These are phyloP conservation scores for Naganishia albida DNA, from an alignment of 1,284 basidiomycete species.

Conservation along the genomic window DNA sequence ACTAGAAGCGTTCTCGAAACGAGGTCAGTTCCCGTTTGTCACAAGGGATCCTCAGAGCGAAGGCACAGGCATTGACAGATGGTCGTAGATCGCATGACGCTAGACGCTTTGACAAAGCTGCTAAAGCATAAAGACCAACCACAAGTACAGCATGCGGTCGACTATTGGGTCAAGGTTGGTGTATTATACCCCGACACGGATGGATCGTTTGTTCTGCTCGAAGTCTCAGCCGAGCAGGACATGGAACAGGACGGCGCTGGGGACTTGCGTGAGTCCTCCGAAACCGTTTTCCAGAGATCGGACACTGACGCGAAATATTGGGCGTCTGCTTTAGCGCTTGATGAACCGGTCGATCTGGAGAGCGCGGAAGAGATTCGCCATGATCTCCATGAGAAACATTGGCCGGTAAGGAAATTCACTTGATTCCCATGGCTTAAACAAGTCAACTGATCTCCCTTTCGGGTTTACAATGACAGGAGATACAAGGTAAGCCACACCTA, in stretches of 20 bases:
- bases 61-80: background rate
- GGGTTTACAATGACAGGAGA: constrained; percentile 17
- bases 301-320: background rate
- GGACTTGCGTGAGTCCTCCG: background rate
- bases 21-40: constrained; percentile 57
- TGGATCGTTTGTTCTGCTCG: constrained; percentile 55
- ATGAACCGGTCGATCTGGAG: constrained; percentile 27
- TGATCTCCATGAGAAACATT: constrained; percentile 66
- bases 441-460: background rate
- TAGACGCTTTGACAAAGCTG: constrained; percentile 65
- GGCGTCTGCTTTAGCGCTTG: constrained; percentile 14
- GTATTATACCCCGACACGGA: constrained; percentile 67
- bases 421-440: no score
- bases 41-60: background rate
- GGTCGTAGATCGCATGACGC: constrained; percentile 65
- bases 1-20: constrained; percentile 77
- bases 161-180: constrained; percentile 79
- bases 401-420: constrained; percentile 23
- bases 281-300: background rate
- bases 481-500: constrained; percentile 11
- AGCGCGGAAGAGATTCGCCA: constrained; percentile 70
- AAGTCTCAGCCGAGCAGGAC: constrained; percentile 59
- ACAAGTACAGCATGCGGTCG: constrained; percentile 68
- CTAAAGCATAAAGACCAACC: constrained; percentile 67
- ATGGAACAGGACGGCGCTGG: background rate